These are phyloP conservation scores for Penicillium pulvis DNA, from an alignment of 495 filamentous ascomycete genomes.

Conservation along the genomic window DNA sequence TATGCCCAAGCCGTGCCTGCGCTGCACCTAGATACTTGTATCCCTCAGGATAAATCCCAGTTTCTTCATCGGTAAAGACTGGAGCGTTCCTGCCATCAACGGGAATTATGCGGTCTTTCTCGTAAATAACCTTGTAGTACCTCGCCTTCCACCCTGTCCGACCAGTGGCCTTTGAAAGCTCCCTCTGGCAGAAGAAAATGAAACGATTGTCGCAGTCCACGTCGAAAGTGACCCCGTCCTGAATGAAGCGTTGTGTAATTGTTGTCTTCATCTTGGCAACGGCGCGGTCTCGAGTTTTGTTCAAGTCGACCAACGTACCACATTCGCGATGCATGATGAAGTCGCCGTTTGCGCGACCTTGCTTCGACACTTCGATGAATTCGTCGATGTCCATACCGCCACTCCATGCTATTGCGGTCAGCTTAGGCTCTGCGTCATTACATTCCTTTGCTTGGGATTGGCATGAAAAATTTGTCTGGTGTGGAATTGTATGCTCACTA, in stretches of 20 bases:
- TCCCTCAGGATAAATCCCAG: background rate
- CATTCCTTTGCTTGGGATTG: too few species aligned
- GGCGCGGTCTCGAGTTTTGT: background rate
- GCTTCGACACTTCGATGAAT: too few species aligned
- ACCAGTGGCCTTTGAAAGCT: background rate
- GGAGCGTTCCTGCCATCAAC: background rate
- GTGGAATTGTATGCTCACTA: too few species aligned
- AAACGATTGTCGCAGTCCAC: background rate
- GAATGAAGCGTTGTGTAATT: background rate
- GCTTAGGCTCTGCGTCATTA: too few species aligned
- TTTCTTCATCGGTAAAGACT: background rate
- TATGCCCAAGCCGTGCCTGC: background rate
- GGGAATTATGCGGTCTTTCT: background rate
- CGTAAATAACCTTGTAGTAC: background rate
- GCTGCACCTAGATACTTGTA: background rate
- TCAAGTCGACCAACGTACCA: background rate
- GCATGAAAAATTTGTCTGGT: too few species aligned
- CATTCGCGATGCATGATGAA: background rate
- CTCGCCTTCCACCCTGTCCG: background rate
- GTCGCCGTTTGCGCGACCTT: background rate
- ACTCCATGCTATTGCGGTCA: too few species aligned
- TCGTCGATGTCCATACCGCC: too few species aligned
- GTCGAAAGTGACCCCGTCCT: background rate
- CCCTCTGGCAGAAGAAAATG: background rate
- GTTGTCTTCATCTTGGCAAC: constrained; percentile 1